phyloP scores from a whole-genome alignment of 148 eudicot species.

The Polygonum aviculare region DNA sequence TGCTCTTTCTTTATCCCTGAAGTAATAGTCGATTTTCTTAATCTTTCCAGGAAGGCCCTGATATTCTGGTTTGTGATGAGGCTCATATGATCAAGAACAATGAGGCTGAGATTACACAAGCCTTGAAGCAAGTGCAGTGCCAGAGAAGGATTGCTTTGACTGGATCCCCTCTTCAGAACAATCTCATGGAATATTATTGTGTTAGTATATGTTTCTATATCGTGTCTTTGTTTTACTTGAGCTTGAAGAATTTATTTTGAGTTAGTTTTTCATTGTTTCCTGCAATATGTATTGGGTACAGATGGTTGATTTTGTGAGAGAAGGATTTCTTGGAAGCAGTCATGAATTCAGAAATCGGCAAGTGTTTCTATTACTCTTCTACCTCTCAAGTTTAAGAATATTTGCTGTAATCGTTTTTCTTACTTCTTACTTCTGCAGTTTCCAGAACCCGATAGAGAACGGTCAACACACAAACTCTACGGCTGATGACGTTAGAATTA shows the following conservation, averaged over 20 bases:
- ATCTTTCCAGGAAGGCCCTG: constrained; percentile 77
- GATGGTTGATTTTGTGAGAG: constrained; percentile 99
- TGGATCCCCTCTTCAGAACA: constrained; percentile 98
- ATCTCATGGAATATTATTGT: constrained; percentile 98
- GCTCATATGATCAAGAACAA: constrained; percentile 97
- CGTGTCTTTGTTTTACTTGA: not conserved
- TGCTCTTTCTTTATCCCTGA: not conserved
- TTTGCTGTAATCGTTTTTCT: constrained; percentile 8
- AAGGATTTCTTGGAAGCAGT: constrained; percentile 94
- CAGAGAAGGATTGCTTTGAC: constrained; percentile 97
- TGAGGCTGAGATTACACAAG: constrained; percentile 80
- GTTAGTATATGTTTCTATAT: constrained; percentile 35
- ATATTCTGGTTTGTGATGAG: constrained; percentile 97
- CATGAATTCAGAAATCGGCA: constrained; percentile 96
- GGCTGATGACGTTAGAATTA: constrained; percentile 80
- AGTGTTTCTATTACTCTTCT: constrained; percentile 12
- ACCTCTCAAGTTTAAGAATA: not conserved
- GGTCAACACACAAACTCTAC: constrained; percentile 96
- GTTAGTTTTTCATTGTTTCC: not conserved
- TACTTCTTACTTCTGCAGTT: constrained; percentile 37
- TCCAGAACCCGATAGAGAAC: constrained; percentile 89
- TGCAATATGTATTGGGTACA: constrained; percentile 17
- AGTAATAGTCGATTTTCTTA: not conserved
- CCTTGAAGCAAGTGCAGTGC: constrained; percentile 81
- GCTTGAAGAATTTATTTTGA: not conserved